A percentile compares a stretch with the other conserved stretches of the same genome.
These are phyloP conservation scores for Oryza glaberrima DNA, from an alignment of 176 grass and related monocot genomes.

Conservation along the genomic window DNA sequence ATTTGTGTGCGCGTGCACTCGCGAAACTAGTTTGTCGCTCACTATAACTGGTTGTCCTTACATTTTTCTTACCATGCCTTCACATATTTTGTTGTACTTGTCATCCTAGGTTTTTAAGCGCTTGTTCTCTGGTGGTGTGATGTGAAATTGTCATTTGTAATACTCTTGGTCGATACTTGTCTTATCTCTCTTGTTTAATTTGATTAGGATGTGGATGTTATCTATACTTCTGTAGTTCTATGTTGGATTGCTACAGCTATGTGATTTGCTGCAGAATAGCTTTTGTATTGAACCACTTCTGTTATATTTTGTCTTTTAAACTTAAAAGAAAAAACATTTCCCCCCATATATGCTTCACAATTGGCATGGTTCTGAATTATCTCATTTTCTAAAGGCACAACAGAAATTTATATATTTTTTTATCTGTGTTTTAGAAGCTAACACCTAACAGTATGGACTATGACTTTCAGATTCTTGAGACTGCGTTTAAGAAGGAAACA, in stretches of 20 bases:
- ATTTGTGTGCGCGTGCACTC: neutral
- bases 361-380: neutral
- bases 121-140: neutral
- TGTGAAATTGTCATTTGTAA: neutral
- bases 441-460: constrained; percentile 1
- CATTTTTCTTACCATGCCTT: neutral
- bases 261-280: neutral
- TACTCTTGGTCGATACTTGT: neutral
- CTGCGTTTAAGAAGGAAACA: constrained; percentile 99
- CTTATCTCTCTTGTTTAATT: neutral
- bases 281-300: neutral
- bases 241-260: neutral
- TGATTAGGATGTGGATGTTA: neutral
- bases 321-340: neutral
- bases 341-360: neutral
- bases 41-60: neutral
- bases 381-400: neutral
- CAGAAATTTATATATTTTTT: neutral
- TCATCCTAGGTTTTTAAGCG: neutral
- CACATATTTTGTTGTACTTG: too few species aligned
- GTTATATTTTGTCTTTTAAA: neutral
- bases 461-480: constrained; percentile 86
- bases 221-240: neutral
- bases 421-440: constrained; percentile 1
- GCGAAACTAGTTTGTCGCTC: neutral